Evolutionary conservation across 2,329 filamentous ascomycete species (phyloP).

Genomic region (Knufia fluminis): DNA sequence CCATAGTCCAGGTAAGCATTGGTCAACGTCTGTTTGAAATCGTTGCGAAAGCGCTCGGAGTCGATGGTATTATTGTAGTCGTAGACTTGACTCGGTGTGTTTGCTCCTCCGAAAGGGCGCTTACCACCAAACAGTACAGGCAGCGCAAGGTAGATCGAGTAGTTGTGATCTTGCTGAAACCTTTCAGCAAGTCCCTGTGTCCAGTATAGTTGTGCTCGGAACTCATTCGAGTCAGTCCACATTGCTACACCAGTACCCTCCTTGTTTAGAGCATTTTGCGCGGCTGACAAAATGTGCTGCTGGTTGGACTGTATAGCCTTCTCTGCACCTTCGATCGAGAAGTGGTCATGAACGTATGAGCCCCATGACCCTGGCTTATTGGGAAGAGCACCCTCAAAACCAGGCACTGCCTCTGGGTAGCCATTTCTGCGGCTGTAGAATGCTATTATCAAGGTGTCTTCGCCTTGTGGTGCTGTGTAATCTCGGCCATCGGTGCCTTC

Average conservation of each 20-base stretch:
- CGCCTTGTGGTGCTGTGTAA: background rate
- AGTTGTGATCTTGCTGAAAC: slow-evolving; percentile 29
- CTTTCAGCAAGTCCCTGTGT: slow-evolving; percentile 25
- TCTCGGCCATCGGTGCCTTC: slow-evolving; percentile 12
- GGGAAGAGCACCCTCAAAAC: background rate
- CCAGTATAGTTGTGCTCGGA: slow-evolving; percentile 30
- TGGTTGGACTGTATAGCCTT: slow-evolving; percentile 32
- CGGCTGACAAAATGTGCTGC: slow-evolving; percentile 29
- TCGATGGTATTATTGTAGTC: background rate
- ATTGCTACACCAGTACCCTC: slow-evolving; percentile 29
- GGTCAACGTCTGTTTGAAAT: slow-evolving; percentile 20
- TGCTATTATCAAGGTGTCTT: slow-evolving; percentile 23
- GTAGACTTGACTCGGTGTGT: slow-evolving; percentile 13
- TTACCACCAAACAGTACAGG: slow-evolving; percentile 28
- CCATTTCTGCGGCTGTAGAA: background rate
- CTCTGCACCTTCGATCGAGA: slow-evolving; percentile 30
- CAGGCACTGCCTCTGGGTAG: background rate
- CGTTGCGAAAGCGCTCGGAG: slow-evolving; percentile 6
- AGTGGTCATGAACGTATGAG: slow-evolving; percentile 34
- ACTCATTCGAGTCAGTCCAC: slow-evolving; percentile 32
- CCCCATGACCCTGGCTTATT: slow-evolving; percentile 11
- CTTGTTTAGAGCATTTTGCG: slow-evolving; percentile 25
- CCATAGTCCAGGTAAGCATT: slow-evolving; percentile 18
- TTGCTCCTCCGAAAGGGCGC: slow-evolving; percentile 13
- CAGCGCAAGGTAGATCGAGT: slow-evolving; percentile 27